phyloP scores from a whole-genome alignment of 2,329 filamentous ascomycete species.

The Lithohypha guttulata region DNA sequence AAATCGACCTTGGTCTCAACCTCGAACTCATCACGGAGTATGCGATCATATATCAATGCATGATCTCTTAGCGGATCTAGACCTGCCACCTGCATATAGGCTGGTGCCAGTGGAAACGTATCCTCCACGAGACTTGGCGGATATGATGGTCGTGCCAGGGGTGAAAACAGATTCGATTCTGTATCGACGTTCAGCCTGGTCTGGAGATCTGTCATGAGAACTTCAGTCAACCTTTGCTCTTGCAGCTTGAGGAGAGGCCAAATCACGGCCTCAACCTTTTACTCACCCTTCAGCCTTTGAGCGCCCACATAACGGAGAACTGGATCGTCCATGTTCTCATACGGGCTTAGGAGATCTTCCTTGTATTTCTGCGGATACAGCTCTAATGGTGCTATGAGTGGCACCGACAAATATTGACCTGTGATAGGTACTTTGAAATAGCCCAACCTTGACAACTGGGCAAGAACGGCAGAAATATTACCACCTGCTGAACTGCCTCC shows the following conservation, averaged over 20 bases:
- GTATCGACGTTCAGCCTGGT: neutral
- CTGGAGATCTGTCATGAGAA: neutral
- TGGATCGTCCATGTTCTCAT: constrained; percentile 3
- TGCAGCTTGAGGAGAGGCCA: neutral
- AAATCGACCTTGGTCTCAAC: constrained; percentile 22
- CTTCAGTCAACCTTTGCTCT: no score
- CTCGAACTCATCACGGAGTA: constrained; percentile 14
- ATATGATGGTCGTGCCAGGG: constrained; percentile 1
- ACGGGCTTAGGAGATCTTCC: constrained; percentile 8
- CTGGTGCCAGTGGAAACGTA: constrained; percentile 8
- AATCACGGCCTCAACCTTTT: neutral
- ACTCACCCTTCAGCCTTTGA: neutral
- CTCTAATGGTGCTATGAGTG: constrained; percentile 17
- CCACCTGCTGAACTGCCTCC: constrained; percentile 40
- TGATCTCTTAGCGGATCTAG: constrained; percentile 19
- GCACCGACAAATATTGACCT: constrained; percentile 33
- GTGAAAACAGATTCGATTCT: neutral
- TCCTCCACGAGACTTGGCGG: constrained; percentile 2
- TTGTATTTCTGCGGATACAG: constrained; percentile 32
- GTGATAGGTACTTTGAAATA: constrained; percentile 35
- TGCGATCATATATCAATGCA: constrained; percentile 15
- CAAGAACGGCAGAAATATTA: constrained; percentile 30
- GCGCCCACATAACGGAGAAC: neutral
- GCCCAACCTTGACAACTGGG: constrained; percentile 33
- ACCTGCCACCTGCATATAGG: constrained; percentile 19